Base-by-base conservation (phyloP, 257 asterid species). In the Jacaranda mimosifolia region DNA sequence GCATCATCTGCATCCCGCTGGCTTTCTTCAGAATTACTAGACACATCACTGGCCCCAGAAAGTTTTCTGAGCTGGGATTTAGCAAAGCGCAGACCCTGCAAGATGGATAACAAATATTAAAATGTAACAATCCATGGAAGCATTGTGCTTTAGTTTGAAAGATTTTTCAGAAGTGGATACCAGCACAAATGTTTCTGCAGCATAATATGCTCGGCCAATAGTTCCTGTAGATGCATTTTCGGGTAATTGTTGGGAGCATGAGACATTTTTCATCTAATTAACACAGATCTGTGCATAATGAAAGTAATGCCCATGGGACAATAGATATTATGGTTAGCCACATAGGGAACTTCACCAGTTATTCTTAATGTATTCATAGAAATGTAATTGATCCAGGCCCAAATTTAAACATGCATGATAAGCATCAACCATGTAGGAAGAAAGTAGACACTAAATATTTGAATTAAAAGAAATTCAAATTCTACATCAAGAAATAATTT, bases 131-230 rank as follows among this genome's bases (percentile, higher is more conserved):
- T 39, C 39, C 71, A 68, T 12, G 49, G 51, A 53, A 70, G 63
- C 49, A 53, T 12, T 55, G 45, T 40, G 75, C 58, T 73, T 52
- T 42, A 43, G 77, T 59, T 84, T 63, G 79, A 68, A 76, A 72
- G 38, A 66, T 64, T 42, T 65, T 39, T 69, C 76, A 48, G 76
- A 83, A 3, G 55, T 57, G 70, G 58, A 81, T 36, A 94, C 98
- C 98, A 92, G 97, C 65, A 95, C 99, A 81, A 91, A 89, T 78
- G 95, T 91, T 90, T 95, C 99, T 13, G 98, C 93, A 75, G 97
- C 98, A 80, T 91, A 96, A 86, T 95, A 95, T 81, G 97, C 99
- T 75, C 95, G 90, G 68, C 99, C 98, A 72, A 91, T 87, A 70
- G 88, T 87, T 83, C 93, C 97, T 98, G 93, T 88, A 46, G 99